Evolutionary conservation across 805 yeast species (phyloP), one percentile per base, ranked within the genome.

Genomic region (Starmerella riodocensis): DNA sequence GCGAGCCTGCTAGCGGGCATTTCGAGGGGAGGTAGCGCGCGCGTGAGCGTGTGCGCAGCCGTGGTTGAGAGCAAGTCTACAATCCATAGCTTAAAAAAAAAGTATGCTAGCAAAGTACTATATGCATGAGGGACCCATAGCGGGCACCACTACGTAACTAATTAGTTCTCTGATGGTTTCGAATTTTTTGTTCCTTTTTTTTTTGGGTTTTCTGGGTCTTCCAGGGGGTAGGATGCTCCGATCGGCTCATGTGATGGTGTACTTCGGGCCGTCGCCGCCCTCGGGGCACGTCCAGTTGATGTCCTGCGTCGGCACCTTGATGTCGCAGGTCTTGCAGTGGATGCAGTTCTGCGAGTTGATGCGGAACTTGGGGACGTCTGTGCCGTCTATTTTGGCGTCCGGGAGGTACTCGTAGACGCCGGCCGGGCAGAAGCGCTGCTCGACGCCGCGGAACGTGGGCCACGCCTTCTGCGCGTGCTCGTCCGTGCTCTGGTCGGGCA

Each of bases 251-350:
- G 93, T 78, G 77, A 83, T 73, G 58, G 78, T 77, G 59, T 91
- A 91, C 60, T 91, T 91, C 41, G 98, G 98, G 12, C 98, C 98
- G 59, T 81, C 98, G 23, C 97, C 96, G 45, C 98, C 97, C 65
- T 91, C 97, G 6, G 98, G 98, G n/a, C 84, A 94, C 11, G 76
- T 73, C 98, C 98, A 91, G 56, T 73, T 70, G 46, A 91, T 91
- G 56, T 86, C 95, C 62, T 88, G 95, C 1, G 83, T 69, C 6
- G 98, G 98, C 8, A 79, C 93, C 62, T 91, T 91, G 59, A 91
- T 91, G 61, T 91, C 98, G 66, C 98, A 88, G 2, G 97, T 88
- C 62, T 91, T 91, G 66, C 98, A 91, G 61, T 91, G 98, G 49
- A 91, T 86, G 66, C 98, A 91, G 62, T 91, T 91, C 63, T 91